Evolutionary conservation across 495 filamentous ascomycete species (phyloP).

Genomic region (Penicillium steckii): DNA sequence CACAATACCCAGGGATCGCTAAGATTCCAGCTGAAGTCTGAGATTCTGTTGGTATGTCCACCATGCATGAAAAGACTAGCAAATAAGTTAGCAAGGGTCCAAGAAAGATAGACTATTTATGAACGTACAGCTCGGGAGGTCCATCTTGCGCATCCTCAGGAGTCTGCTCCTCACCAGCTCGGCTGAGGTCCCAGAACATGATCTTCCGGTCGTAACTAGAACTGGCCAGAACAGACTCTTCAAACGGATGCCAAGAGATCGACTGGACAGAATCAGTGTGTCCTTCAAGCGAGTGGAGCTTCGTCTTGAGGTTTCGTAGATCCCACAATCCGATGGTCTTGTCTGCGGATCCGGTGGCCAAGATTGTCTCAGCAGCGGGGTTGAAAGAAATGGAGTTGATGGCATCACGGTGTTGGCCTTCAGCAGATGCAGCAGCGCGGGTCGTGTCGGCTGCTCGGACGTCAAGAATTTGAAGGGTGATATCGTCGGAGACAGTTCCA

Average conservation of each 20-base stretch:
- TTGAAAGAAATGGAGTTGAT: conserved; percentile 96
- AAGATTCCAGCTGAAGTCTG: conserved; percentile 96
- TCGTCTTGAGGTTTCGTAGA: conserved; percentile 80
- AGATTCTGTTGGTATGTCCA: conserved; percentile 93
- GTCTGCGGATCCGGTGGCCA: conserved; percentile 92
- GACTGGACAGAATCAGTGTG: conserved; percentile 89
- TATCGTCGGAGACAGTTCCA: conserved; percentile 92
- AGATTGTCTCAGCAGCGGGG: conserved; percentile 76
- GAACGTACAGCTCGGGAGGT: conserved; percentile 84
- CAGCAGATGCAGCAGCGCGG: conserved; percentile 59
- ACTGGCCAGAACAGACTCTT: conserved; percentile 83
- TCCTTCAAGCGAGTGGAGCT: conserved; percentile 80
- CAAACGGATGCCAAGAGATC: conserved; percentile 88
- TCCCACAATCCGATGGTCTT: conserved; percentile 97
- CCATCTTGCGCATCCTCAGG: conserved; percentile 97
- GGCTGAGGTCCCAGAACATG: conserved; percentile 93
- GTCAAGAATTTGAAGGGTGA: conserved; percentile 90
- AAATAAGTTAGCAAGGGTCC: conserved; percentile 19
- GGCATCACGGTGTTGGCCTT: conserved; percentile 78
- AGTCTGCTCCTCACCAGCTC: conserved; percentile 88
- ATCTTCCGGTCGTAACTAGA: conserved; percentile 89
- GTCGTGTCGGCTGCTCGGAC: conserved; percentile 63
- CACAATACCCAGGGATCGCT: conserved; percentile 95
- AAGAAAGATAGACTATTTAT: conserved; percentile 1
- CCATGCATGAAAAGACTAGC: conserved; percentile 94